Base-by-base conservation (phyloP, 345 rosid genomes). In the Eucalyptus pauciflora region DNA sequence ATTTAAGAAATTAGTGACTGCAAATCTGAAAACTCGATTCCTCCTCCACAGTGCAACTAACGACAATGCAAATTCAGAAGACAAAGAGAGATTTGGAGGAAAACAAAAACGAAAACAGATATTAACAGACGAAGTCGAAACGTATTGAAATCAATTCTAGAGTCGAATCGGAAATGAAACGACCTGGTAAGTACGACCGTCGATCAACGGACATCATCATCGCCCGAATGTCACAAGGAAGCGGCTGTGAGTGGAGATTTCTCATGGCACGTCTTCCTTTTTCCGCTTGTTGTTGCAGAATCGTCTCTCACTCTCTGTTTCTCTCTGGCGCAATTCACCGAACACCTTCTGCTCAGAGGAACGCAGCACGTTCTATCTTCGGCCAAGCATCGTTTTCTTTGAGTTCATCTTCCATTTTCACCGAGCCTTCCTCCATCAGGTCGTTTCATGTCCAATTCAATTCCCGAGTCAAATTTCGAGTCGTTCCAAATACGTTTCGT, bases 11-110 rank as follows among this genome's bases (percentile, higher is more conserved):
- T 51, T 51, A 51, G 0, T 51, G 54, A 51, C 8, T 51, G 8
- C 54, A 6, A 51, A 51, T 6, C 1, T 25, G 7, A 25, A 25
- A 3, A 54, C 58, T 54, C 0, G 25, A 58, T 58, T 25, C 64
- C 64, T 1, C n/a, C n/a, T 10, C n/a, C 29, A 58, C 64, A 25
- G n/a, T 25, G 64, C 64, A 25, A 58, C 0, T 1, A 7, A 58
- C 3, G 7, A 2, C 14, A 5, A 58, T 10, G n/a, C 14, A 1
- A 58, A 24, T 25, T 25, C 14, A 0, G 64, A 58, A 0, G 64
- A 58, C 13, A 1, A 29, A 29, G 0, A 58, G 64, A 10, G 64
- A 25, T 2, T 2, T 25, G 64, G 64, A 58, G n/a, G 4, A 58
- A 58, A 25, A 20, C 3, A 58, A 58, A 58, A 10, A n/a, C n/a